A percentile compares a stretch with the other conserved stretches of the same genome.
Conservation (phyloP, 495 filamentous ascomycete species). For the Aspergillus asperescens region DNA sequence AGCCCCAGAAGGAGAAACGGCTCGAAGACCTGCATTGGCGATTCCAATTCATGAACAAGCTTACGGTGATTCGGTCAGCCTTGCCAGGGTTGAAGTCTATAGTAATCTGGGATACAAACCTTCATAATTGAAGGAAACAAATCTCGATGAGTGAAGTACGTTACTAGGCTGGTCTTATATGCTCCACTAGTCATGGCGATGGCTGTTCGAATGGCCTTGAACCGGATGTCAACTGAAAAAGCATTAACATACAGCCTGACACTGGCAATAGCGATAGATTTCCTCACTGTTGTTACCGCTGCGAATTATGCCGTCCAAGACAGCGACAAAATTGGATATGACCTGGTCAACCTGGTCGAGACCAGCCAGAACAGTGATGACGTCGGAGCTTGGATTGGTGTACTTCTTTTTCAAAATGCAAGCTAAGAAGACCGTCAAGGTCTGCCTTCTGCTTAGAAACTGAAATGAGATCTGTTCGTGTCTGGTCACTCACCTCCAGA, state of each 20-base stretch:
- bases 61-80: conserved; percentile 24
- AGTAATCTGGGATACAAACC: conserved; percentile 43
- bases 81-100: background rate
- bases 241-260: conserved; percentile 3
- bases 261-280: background rate
- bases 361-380: conserved; percentile 83
- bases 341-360: conserved; percentile 79
- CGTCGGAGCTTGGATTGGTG: conserved; percentile 91
- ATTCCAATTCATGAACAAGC: conserved; percentile 81
- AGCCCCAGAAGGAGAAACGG: conserved; percentile 81
- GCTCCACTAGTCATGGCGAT: conserved; percentile 84
- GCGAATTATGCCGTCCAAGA: conserved; percentile 74
- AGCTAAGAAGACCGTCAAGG: conserved; percentile 81
- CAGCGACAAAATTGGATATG: conserved; percentile 81
- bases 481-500: conserved; percentile 65
- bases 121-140: conserved; percentile 93
- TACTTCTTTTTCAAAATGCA: conserved; percentile 81
- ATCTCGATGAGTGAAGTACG: conserved; percentile 93
- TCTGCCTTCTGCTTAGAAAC: conserved; percentile 56
- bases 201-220: conserved; percentile 75
- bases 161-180: conserved; percentile 87
- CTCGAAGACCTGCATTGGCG: conserved; percentile 54
- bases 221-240: conserved; percentile 59
- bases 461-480: background rate
- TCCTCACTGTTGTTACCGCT: conserved; percentile 65